Conservation (phyloP, 371 early-diverging fungal genomes). For the Rhizopus sp. region DNA sequence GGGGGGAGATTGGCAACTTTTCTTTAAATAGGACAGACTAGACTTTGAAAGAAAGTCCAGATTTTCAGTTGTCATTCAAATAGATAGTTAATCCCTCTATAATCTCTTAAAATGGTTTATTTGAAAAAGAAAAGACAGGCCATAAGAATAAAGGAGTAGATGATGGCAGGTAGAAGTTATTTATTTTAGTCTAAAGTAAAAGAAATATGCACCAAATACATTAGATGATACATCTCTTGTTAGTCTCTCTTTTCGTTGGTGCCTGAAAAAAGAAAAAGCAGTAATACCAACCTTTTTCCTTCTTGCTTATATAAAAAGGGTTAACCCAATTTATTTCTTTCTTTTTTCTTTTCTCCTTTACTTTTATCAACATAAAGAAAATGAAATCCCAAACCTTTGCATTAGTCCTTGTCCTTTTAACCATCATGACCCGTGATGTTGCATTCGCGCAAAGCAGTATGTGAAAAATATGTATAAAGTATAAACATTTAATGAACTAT, state of each 20-base stretch:
- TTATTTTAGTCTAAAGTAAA: too few relatives aligned
- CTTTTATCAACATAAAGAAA: slow-evolving; percentile 1
- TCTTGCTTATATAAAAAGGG: neutral
- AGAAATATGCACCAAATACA: too few relatives aligned
- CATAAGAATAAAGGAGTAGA: too few relatives aligned
- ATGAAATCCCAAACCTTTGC: slow-evolving; percentile 17
- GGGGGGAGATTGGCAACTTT: neutral
- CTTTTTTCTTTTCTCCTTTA: slow-evolving; percentile 1
- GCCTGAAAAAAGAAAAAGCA: neutral
- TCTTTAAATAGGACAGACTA: too few relatives aligned
- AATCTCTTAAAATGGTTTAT: too few relatives aligned
- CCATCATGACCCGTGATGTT: slow-evolving; percentile 12
- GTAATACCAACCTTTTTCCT: neutral
- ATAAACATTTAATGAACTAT: neutral
- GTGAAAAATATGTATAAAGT: neutral
- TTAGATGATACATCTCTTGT: too few relatives aligned
- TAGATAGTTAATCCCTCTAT: too few relatives aligned
- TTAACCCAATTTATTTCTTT: neutral
- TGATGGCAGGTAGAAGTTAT: too few relatives aligned
- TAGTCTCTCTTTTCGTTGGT: neutral
- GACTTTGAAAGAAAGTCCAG: too few relatives aligned
- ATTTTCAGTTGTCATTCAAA: too few relatives aligned
- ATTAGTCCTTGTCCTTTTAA: slow-evolving; percentile 14
- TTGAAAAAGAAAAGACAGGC: too few relatives aligned
- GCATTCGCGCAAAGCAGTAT: slow-evolving; percentile 10